Base-by-base conservation (phyloP, 2,329 filamentous ascomycete genomes). In the Pseudogymnoascus sp. region DNA sequence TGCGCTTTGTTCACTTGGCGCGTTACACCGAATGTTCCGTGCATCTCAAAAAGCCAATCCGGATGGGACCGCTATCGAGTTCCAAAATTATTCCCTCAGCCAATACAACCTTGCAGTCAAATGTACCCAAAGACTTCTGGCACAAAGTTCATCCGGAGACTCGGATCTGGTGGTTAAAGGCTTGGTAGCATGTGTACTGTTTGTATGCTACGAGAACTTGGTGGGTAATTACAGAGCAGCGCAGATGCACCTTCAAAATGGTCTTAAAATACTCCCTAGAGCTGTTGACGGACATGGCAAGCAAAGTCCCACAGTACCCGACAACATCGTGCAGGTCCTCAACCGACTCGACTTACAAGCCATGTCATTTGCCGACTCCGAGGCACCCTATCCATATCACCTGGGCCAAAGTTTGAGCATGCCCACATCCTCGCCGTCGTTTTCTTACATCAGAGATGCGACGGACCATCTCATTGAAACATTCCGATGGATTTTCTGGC, bases 141-240 rank as follows among this genome's bases (percentile, higher is more conserved):
- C 59, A 61, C 17, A 61, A 21, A 40, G 38, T 61, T n/a, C 13
- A 61, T 40, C 38, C 33, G 33, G 59, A 15, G 35, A 35, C 17
- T 28, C 21, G 10, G 21, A n/a, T 17, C 35, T 31, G 59, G 11
- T 47, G 7, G 11, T 47, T 33, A 35, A 38, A 8, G 61, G 35
- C 19, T 64, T 68, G 10, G 65, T 68, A 11, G 64, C 65, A 26
- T 68, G 66, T 28, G 62, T 65, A n/a, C 63, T 68, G 19, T 68
- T 67, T 28, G 64, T 66, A 10, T 68, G 66, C 62, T 67, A 65
- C 42, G 67, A 68, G 31, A 65, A 65, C 26, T 63, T 66, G 21
- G 62, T 62, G 4, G 64, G 64, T 8, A 64, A 68, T 40, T 64
- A 38, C 17, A 26, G 21, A 35, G 23, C 15, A 61, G 26, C 17